These are phyloP conservation scores for Neophaeococcomyces aloes DNA, from an alignment of 2,329 filamentous ascomycete species.

Conservation along the genomic window DNA sequence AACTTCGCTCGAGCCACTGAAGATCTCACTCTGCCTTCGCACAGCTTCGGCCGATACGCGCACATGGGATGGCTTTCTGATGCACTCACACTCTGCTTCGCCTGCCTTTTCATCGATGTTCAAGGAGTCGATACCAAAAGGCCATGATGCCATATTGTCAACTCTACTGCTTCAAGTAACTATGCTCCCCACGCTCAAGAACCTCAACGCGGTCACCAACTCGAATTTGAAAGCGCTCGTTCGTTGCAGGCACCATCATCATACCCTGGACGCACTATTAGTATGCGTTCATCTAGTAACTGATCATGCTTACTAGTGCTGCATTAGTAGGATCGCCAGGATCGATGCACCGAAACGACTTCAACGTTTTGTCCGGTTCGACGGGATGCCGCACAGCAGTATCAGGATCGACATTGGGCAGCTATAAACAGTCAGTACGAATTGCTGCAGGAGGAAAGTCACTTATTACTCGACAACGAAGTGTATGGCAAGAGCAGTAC, in stretches of 20 bases:
- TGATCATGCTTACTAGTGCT: conserved; percentile 43
- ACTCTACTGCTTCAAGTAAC: conserved; percentile 30
- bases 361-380: conserved; percentile 42
- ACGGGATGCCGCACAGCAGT: conserved; percentile 39
- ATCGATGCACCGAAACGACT: conserved; percentile 42
- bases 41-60: no score
- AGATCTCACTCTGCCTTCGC: not conserved
- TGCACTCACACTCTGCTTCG: conserved; percentile 16
- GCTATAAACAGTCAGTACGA: conserved; percentile 43
- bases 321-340: conserved; percentile 38
- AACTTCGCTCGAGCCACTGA: not conserved
- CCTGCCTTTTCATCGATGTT: conserved; percentile 8
- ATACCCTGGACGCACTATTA: conserved; percentile 1
- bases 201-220: conserved; percentile 33
- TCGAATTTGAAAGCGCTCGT: conserved; percentile 16
- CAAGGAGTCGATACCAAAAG: not conserved
- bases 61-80: conserved; percentile 10
- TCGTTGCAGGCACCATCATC: conserved; percentile 25
- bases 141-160: not conserved
- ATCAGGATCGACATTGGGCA: conserved; percentile 49
- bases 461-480: conserved; percentile 1
- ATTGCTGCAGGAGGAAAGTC: conserved; percentile 19
- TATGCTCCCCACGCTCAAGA: conserved; percentile 33
- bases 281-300: conserved; percentile 23
- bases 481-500: conserved; percentile 13